Base-by-base conservation (phyloP, 495 filamentous ascomycete species). In the Rhypophila decipiens region DNA sequence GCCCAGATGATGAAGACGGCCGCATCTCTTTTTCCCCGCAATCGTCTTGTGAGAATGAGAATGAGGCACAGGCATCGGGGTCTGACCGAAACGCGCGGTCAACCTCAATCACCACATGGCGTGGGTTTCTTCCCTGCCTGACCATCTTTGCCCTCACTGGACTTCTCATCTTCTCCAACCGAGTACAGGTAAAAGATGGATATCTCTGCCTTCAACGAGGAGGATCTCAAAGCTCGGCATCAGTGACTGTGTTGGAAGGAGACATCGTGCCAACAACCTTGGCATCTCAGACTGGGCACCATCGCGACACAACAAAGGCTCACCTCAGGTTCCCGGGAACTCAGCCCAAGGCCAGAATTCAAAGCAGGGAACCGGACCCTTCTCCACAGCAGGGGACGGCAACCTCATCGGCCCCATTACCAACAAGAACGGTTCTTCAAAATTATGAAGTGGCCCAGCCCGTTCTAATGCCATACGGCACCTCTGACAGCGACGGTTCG, bases 401-500 rank as follows among this genome's bases (percentile, higher is more conserved):
- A 1, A 50, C 57, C 5, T 36, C 53, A 2, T 41, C 63, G 24
- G 46, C 62, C 8, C 29, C 52, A 8, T 23, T 52, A 0, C 46
- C 57, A 23, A 43, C 24, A n/a, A 45, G 37, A 12, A 60, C 67
- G 2, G 68, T 71, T 10, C 63, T 84, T 19, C 71, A 82, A 47
- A 78, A 78, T 51, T 87, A 88, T 46, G 76, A 88, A 61, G 82
- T 88, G 4, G 78, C 83, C 39, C 77, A 81, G 48, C 86, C 86
- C 0, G 75, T 88, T 2, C 55, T 76, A 37, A 72, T 61, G 22
- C 67, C 70, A 0, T 54, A 68, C 42, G 69, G 74, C 36, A 55
- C 72, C 12, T 58, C 63, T 42, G 57, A 67, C 52, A 63, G 62
- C 44, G 57, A 69, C 44, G 66, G 61, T 5, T 51, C 51, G 2